Evolutionary conservation across 768 basidiomycete species (phyloP).

Genomic region (Kwoniella sp.): DNA sequence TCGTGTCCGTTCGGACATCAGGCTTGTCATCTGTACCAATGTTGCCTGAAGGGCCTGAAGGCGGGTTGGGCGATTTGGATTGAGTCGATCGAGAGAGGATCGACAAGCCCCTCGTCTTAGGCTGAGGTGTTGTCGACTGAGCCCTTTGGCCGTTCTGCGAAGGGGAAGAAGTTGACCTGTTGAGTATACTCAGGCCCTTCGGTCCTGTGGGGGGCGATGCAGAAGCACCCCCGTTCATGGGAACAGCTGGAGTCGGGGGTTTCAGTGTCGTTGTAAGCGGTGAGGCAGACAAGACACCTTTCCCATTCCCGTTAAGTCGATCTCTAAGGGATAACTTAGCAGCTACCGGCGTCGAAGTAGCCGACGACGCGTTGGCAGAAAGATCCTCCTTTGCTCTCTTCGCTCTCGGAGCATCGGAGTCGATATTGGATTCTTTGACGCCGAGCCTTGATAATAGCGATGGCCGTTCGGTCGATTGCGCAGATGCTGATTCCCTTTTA

Average conservation of each 20-base stretch:
- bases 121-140: background rate
- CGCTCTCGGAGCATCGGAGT: background rate
- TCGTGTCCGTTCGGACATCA: background rate
- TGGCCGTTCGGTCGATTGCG: background rate
- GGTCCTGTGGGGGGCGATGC: background rate
- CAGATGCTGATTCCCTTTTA: background rate
- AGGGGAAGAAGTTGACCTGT: constrained; percentile 3
- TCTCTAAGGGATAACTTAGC: constrained; percentile 10
- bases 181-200: constrained; percentile 12
- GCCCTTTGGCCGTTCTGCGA: background rate
- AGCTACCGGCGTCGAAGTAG: background rate
- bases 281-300: background rate
- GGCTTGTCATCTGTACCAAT: background rate
- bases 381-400: constrained; percentile 11
- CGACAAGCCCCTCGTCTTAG: background rate
- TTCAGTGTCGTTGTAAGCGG: background rate
- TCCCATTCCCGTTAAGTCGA: constrained; percentile 11
- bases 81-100: constrained; percentile 7
- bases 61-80: background rate
- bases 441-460: constrained; percentile 21
- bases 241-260: too few relatives aligned
- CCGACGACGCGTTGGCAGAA: too few relatives aligned
- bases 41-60: background rate
- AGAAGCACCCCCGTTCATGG: background rate
- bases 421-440: background rate